These are phyloP conservation scores for Hymenoscyphus linearis DNA, from an alignment of 2,329 filamentous ascomycete species.

Conservation along the genomic window DNA sequence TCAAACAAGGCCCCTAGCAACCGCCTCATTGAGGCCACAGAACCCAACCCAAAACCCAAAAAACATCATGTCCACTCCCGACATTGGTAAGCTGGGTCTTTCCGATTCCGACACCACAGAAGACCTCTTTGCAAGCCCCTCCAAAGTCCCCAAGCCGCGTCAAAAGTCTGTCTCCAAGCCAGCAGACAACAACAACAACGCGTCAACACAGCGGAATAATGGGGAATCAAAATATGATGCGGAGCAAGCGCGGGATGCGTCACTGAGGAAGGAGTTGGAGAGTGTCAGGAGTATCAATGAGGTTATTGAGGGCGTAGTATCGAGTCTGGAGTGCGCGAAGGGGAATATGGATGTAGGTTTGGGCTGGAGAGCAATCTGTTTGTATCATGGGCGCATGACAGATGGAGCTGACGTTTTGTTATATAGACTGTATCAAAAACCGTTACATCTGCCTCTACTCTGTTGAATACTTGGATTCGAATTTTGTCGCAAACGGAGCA, in stretches of 20 bases:
- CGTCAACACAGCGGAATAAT: conserved; percentile 29
- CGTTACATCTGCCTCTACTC: conserved; percentile 78
- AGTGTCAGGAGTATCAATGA: conserved; percentile 82
- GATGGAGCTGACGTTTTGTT: conserved; percentile 11
- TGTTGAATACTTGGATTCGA: conserved; percentile 92
- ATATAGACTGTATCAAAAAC: conserved; percentile 74
- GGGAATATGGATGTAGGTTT: conserved; percentile 70
- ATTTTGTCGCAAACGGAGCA: conserved; percentile 97
- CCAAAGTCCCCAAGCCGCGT: conserved; percentile 32
- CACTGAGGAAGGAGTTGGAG: conserved; percentile 72
- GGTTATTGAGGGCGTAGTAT: conserved; percentile 74
- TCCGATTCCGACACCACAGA: conserved; percentile 49
- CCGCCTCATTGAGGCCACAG: neutral
- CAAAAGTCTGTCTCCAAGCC: conserved; percentile 16
- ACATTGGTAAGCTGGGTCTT: conserved; percentile 46
- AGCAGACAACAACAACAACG: conserved; percentile 27
- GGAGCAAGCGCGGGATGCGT: conserved; percentile 65
- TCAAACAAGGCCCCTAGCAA: neutral
- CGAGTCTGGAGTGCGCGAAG: conserved; percentile 65
- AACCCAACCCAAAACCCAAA: conserved; percentile 1
- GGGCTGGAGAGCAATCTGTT: conserved; percentile 23
- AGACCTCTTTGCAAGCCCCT: conserved; percentile 54
- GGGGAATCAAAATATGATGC: conserved; percentile 52
- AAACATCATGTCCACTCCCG: conserved; percentile 36
- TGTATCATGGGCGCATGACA: neutral